phyloP scores from a whole-genome alignment of 2,329 filamentous ascomycete species.

The Fusarium brachygibbosum region DNA sequence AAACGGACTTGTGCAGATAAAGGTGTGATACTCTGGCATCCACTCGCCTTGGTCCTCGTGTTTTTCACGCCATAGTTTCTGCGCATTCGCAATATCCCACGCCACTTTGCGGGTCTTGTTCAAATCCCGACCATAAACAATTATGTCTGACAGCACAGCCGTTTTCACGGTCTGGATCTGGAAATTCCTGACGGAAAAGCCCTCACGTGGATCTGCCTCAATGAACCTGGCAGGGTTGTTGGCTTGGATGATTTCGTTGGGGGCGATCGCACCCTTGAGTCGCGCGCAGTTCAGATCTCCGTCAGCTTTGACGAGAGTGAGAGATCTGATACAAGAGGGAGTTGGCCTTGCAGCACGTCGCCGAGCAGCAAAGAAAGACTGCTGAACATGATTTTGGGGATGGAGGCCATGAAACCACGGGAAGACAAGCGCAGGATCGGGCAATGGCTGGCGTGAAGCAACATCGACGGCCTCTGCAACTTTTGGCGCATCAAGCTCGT shows the following conservation, averaged over 20 bases:
- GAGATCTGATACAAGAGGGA: slow-evolving; percentile 77
- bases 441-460: slow-evolving; percentile 82
- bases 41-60: slow-evolving; percentile 68
- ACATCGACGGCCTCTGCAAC: slow-evolving; percentile 82
- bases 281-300: slow-evolving; percentile 80
- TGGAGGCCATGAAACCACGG: slow-evolving; percentile 97
- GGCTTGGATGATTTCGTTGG: slow-evolving; percentile 80
- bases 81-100: slow-evolving; percentile 80
- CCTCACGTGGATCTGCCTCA: slow-evolving; percentile 86
- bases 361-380: slow-evolving; percentile 87
- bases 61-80: slow-evolving; percentile 78
- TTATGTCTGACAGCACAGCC: slow-evolving; percentile 89
- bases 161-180: slow-evolving; percentile 94
- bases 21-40: slow-evolving; percentile 84
- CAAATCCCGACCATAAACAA: slow-evolving; percentile 86
- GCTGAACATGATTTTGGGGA: slow-evolving; percentile 87
- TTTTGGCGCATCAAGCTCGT: slow-evolving; percentile 76
- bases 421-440: slow-evolving; percentile 88
- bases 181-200: slow-evolving; percentile 96
- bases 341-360: slow-evolving; percentile 79
- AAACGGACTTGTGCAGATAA: slow-evolving; percentile 77
- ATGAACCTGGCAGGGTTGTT: slow-evolving; percentile 72
- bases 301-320: slow-evolving; percentile 91
- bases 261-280: slow-evolving; percentile 87
- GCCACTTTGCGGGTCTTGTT: slow-evolving; percentile 72